Evolutionary conservation across 768 basidiomycete genomes (phyloP).

Genomic region (Boletus fagicola): DNA sequence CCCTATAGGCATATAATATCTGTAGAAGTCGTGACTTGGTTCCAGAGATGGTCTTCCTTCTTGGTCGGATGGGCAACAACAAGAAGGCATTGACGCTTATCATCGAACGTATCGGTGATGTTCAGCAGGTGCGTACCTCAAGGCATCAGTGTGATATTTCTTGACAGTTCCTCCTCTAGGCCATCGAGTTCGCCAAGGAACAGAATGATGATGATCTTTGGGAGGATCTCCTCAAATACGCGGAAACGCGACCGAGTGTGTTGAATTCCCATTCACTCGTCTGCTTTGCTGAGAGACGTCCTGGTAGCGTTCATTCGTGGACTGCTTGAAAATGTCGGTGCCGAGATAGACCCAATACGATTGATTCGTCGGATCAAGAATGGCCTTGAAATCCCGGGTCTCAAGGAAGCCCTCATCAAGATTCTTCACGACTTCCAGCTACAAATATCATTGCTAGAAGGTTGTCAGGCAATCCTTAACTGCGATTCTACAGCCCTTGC

Average conservation of each 20-base stretch:
- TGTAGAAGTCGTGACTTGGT: constrained; percentile 87
- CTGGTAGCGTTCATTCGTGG: constrained; percentile 85
- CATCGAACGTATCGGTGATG: constrained; percentile 92
- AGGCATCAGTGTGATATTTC: neutral
- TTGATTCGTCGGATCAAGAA: constrained; percentile 94
- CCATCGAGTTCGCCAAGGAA: constrained; percentile 97
- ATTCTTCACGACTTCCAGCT: constrained; percentile 96
- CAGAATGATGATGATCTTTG: constrained; percentile 96
- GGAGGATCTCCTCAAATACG: constrained; percentile 94
- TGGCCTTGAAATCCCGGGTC: constrained; percentile 92
- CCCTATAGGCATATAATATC: constrained; percentile 72
- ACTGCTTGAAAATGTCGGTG: constrained; percentile 91
- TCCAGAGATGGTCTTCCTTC: constrained; percentile 94
- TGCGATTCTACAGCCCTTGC: constrained; percentile 79
- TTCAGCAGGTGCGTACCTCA: constrained; percentile 62
- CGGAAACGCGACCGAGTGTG: constrained; percentile 87
- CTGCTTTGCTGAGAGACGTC: neutral
- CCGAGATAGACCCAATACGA: constrained; percentile 93
- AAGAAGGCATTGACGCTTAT: constrained; percentile 92
- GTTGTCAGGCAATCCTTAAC: constrained; percentile 83
- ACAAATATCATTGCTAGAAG: constrained; percentile 89
- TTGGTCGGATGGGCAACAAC: constrained; percentile 97
- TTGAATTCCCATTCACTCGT: neutral
- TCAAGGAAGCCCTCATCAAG: constrained; percentile 93
- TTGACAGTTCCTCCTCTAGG: constrained; percentile 42